Conservation (phyloP, 768 basidiomycete genomes). For the Rubroboletus pulcherrimus region DNA sequence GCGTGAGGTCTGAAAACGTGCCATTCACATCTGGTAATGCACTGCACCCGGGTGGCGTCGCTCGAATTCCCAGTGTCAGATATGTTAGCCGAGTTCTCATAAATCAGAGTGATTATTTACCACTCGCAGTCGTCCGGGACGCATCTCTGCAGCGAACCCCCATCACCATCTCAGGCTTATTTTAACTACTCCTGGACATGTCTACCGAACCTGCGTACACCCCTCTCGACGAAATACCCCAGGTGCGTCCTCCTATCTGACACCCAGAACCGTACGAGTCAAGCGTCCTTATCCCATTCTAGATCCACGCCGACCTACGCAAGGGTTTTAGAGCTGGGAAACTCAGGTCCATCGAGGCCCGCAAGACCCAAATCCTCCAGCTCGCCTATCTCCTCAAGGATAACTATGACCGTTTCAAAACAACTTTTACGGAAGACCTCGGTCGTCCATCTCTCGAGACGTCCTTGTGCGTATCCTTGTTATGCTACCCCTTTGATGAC, state of each 20-base stretch:
- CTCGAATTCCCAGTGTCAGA: not conserved
- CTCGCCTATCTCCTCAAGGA: conserved; percentile 73
- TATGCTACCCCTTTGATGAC: not conserved
- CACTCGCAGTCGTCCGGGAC: no score
- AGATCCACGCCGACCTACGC: conserved; percentile 57
- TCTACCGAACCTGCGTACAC: conserved; percentile 41
- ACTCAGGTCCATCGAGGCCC: conserved; percentile 58
- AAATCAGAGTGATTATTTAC: no score
- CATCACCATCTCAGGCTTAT: not conserved
- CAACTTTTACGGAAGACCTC: conserved; percentile 58
- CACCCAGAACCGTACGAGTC: not conserved
- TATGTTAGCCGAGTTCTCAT: no score
- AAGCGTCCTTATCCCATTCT: not conserved
- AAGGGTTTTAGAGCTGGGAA: conserved; percentile 64
- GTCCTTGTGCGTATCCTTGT: conserved; percentile 41
- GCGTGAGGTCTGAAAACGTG: no score
- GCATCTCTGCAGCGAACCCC: not conserved
- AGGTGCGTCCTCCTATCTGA: conserved; percentile 31
- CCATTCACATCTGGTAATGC: no score
- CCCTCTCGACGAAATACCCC: conserved; percentile 50
- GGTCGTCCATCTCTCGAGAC: conserved; percentile 60
- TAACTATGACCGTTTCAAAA: conserved; percentile 57
- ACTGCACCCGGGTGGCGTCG: no score
- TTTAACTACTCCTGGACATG: conserved; percentile 8
- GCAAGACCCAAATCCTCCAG: conserved; percentile 74